Base-by-base conservation (phyloP, 1,284 basidiomycete species). In the Sporisorium reilianum region DNA sequence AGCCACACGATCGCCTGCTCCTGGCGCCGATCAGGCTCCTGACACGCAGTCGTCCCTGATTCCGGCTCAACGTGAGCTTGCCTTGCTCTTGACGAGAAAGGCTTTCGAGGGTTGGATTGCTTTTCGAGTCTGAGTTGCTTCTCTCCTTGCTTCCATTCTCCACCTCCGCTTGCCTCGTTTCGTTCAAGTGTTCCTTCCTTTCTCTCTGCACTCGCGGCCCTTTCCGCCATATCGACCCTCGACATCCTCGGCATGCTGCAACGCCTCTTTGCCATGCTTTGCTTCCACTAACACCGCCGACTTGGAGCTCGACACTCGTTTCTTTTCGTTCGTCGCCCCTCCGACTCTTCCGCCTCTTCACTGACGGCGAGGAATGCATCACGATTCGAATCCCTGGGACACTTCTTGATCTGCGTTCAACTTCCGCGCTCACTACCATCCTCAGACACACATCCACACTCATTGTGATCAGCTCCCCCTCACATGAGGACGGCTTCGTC, bases 341-440 rank as follows among this genome's bases (percentile, higher is more conserved):
- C 12, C 32, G 49, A 36, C 7, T 49, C 38, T 23, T 32, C 25
- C 26, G 23, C 25, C 25, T 12, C 14, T 18, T 45, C 25, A 18
- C 44, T 45, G 44, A 25, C 25, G 14, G 23, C 44, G 16, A 45
- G 44, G 44, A 45, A 45, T 45, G 44, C 44, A 26, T 28, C 44
- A 5, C 25, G 18, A 18, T 11, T 6, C 25, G 25, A 26, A 45
- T 28, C 23, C 16, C 44, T 16, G 23, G 44, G 7, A 14, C 23
- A 14, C 18, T 28, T 26, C 14, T 26, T 45, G 5, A 45, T 6
- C 25, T 26, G 14, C 14, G 44, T 28, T 26, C 23, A 45, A 10
- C 44, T 28, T 23, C 7, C 5, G 5, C 5, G 11, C 11, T 16
- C 23, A 6, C 42, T 44, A 11, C 42, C 20, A 12, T 25, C 44